Conservation (phyloP, 1,139 yeast genomes). For the Torulaspora globosa region DNA sequence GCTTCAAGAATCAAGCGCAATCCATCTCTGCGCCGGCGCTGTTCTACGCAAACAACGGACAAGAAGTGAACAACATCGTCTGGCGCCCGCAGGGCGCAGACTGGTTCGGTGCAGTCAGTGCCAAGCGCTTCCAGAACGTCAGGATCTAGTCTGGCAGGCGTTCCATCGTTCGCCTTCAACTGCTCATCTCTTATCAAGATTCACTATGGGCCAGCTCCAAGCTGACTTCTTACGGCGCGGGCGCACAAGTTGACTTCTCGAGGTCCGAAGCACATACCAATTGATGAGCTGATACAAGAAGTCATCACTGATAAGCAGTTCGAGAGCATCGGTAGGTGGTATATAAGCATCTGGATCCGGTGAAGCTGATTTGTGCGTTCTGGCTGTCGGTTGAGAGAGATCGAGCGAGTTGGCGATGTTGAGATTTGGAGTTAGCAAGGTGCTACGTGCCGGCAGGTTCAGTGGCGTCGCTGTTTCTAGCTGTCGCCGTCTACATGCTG, state of each 20-base stretch:
- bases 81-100: conserved; percentile 65
- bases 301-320: conserved; percentile 8
- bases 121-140: conserved; percentile 77
- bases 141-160: conserved; percentile 32
- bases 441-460: conserved; percentile 1
- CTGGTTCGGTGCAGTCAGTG: conserved; percentile 80
- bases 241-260: conserved; percentile 6
- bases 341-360: conserved; percentile 1
- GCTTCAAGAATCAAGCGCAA: conserved; percentile 15
- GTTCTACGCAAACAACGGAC: conserved; percentile 28
- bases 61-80: conserved; percentile 63
- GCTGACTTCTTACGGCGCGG: conserved; percentile 9
- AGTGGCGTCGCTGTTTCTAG: background rate
- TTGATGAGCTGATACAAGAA: conserved; percentile 7
- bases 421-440: conserved; percentile 3
- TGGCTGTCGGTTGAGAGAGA: background rate
- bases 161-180: background rate
- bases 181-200: background rate
- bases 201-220: background rate
- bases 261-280: conserved; percentile 1
- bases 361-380: background rate
- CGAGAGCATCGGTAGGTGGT: background rate
- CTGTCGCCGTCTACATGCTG: background rate
- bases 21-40: conserved; percentile 26
- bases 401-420: conserved; percentile 3